Evolutionary conservation across 306 rosid genomes (phyloP), one percentile per base, ranked within the genome.

Genomic region (Macrotyloma uniflorum): DNA sequence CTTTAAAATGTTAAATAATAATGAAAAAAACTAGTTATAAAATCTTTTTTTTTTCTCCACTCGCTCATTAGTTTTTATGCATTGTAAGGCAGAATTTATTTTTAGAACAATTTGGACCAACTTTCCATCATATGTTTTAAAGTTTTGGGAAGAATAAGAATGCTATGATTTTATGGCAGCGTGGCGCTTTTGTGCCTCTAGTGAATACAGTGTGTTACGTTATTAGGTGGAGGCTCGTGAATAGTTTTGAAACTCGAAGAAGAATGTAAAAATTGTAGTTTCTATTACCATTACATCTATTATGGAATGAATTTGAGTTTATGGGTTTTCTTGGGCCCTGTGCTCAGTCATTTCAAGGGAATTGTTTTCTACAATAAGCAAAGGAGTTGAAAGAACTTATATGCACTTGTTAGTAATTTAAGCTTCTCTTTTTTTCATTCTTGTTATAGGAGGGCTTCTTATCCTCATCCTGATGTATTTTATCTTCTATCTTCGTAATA

Each of bases 391-490:
- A 33, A 75, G 50, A 49, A 64, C 30, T 64, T 49, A 20, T 35
- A 32, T 62, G 16, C 62, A 45, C 33, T 19, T 46, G 30, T 24
- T 26, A 42, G 46, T 42, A 7, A 42, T 46, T 49, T 64, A 32
- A 62, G 22, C n/a, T 19, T 43, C 7, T 58, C 13, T 7, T 22
- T 54, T 16, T 28, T 61, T 28, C 68, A 62, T 61, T 30, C 3
- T 66, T 18, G 32, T 45, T 26, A 45, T 45, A 18, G 43, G 43
- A 64, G 24, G 40, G 61, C 53, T 20, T 15, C 64, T 38, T 32
- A 72, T 72, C 66, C 77, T 36, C 66, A 66, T 72, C 16, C 42
- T 22, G 55, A 9, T 23, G 63, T 40, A 73, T 15, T 57, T 54
- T 22, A 23, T 54, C 53, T 72, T 38, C 40, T 72, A 14, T 40